Evolutionary conservation across 2,329 filamentous ascomycete species (phyloP).

Genomic region (Calonectria hongkongensis): DNA sequence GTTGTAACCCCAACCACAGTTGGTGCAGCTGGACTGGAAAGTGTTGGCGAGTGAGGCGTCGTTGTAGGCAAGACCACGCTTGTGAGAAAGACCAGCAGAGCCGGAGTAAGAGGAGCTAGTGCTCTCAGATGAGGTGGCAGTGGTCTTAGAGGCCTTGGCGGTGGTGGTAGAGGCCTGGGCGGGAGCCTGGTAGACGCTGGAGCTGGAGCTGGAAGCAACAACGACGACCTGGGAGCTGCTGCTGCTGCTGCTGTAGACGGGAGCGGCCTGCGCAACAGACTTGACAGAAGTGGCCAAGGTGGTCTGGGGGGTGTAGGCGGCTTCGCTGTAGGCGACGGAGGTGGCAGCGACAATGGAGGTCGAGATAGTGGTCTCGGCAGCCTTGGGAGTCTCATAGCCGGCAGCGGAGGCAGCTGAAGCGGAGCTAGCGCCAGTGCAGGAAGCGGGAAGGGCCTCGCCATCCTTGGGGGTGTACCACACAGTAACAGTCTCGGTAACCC

Average conservation of each 20-base stretch:
- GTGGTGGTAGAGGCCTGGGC: constrained; percentile 4
- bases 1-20: constrained; percentile 80
- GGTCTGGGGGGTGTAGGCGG: constrained; percentile 43
- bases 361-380: constrained; percentile 35
- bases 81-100: constrained; percentile 58
- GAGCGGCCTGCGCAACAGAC: constrained; percentile 35
- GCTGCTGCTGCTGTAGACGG: constrained; percentile 24
- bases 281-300: constrained; percentile 54
- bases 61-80: constrained; percentile 84
- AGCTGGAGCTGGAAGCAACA: constrained; percentile 16
- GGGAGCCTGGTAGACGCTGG: constrained; percentile 24
- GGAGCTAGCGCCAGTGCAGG: constrained; percentile 32
- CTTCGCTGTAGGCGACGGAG: constrained; percentile 29
- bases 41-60: constrained; percentile 69
- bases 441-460: constrained; percentile 51
- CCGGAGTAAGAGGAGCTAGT: constrained; percentile 27
- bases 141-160: constrained; percentile 38
- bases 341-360: constrained; percentile 38
- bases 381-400: constrained; percentile 28
- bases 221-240: constrained; percentile 21
- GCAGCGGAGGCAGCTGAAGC: constrained; percentile 38
- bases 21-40: constrained; percentile 66
- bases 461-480: constrained; percentile 61
- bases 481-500: constrained; percentile 64
- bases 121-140: constrained; percentile 21